Evolutionary conservation across 768 basidiomycete species (phyloP).

Genomic region (Russula abietina): DNA sequence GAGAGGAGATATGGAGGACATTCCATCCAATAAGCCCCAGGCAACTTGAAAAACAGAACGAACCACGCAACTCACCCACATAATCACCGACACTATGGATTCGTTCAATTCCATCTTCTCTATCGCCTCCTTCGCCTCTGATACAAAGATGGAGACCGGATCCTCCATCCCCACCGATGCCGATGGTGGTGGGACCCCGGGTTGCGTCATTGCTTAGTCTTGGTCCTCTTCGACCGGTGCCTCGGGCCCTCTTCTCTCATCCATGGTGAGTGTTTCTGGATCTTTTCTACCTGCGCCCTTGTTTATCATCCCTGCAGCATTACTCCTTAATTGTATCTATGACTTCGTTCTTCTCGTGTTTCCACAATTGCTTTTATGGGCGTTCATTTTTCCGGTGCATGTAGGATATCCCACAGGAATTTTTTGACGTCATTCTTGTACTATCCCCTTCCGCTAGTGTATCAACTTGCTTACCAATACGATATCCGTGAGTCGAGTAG

Average conservation of each 20-base stretch:
- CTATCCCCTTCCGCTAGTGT: too few relatives aligned
- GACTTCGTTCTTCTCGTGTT: neutral
- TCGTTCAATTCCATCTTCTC: neutral
- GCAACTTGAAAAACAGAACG: neutral
- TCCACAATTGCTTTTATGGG: neutral
- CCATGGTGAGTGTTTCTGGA: neutral
- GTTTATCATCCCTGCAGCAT: neutral
- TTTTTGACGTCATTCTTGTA: neutral
- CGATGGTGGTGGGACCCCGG: too few relatives aligned
- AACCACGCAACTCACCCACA: neutral
- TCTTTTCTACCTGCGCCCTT: neutral
- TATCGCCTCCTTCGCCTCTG: neutral
- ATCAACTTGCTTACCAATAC: neutral
- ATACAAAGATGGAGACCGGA: neutral
- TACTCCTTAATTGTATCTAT: neutral
- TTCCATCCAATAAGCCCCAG: neutral
- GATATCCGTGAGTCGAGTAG: too few relatives aligned
- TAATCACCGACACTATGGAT: conserved; percentile 1
- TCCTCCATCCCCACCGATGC: conserved; percentile 3
- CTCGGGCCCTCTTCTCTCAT: neutral
- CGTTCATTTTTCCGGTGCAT: neutral
- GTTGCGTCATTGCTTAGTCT: conserved; percentile 10
- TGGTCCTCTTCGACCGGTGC: neutral
- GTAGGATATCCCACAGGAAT: too few relatives aligned
- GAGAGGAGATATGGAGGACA: neutral